Conservation (phyloP, 345 rosid genomes). For the Nephelium lappaceum region DNA sequence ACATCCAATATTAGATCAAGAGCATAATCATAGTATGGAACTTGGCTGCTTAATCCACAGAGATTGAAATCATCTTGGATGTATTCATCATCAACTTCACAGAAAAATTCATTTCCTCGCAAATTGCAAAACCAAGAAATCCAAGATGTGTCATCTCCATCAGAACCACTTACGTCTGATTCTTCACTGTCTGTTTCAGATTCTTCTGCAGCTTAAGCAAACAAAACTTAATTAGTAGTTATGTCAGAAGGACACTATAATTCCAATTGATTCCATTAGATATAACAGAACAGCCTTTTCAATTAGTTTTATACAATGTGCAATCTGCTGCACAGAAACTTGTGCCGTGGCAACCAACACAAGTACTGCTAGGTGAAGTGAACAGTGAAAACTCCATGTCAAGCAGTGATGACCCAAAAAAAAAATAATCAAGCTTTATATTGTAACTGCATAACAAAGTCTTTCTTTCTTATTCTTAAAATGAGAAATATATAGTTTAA, state of each 20-base stretch:
- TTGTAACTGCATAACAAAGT: not conserved
- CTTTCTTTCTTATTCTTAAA: not conserved
- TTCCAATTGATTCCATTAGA: not conserved
- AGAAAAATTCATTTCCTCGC: constrained; percentile 93
- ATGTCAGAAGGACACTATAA: not conserved
- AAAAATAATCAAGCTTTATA: not conserved
- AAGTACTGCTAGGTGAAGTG: not conserved
- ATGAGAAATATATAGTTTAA: not conserved
- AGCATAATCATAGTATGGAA: constrained; percentile 92
- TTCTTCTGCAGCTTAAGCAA: constrained; percentile 53
- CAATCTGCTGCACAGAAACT: not conserved
- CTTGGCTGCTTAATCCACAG: constrained; percentile 96
- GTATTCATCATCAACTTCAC: constrained; percentile 97
- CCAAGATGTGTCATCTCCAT: constrained; percentile 95
- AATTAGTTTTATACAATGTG: too few relatives aligned
- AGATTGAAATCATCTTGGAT: constrained; percentile 97
- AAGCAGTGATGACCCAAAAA: not conserved
- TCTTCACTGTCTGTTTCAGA: constrained; percentile 83
- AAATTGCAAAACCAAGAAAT: constrained; percentile 98
- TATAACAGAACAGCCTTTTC: not conserved
- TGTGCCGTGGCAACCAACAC: not conserved
- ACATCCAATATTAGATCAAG: constrained; percentile 91
- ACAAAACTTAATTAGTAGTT: constrained; percentile 15
- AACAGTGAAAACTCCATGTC: not conserved
- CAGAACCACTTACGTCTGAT: constrained; percentile 87